Evolutionary conservation across 1,284 basidiomycete species (phyloP).

Genomic region (Ustilago hordei): DNA sequence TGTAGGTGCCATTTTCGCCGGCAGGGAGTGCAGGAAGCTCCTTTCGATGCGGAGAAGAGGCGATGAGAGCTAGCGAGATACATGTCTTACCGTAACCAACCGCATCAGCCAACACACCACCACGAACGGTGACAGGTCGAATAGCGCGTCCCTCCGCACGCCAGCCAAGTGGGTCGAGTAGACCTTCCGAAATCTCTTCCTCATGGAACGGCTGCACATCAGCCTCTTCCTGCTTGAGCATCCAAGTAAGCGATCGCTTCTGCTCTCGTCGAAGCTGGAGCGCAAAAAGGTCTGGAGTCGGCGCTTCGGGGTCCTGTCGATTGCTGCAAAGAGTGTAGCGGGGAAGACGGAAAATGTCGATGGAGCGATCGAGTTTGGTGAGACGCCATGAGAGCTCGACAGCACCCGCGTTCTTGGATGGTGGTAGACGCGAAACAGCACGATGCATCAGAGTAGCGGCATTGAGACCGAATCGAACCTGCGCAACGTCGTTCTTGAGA

Average conservation of each 20-base stretch:
- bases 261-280: constrained; percentile 81
- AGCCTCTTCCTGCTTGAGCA: constrained; percentile 81
- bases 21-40: constrained; percentile 72
- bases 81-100: constrained; percentile 98
- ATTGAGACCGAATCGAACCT: constrained; percentile 87
- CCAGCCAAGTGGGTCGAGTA: constrained; percentile 87
- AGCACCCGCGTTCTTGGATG: constrained; percentile 64
- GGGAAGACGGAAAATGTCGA: constrained; percentile 69
- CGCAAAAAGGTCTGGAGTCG: constrained; percentile 81
- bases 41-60: constrained; percentile 39
- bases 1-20: constrained; percentile 77
- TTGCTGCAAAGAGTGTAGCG: constrained; percentile 82
- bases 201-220: constrained; percentile 79
- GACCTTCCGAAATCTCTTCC: constrained; percentile 92
- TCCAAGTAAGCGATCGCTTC: constrained; percentile 90
- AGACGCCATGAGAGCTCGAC: constrained; percentile 80
- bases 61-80: constrained; percentile 83
- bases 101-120: constrained; percentile 93
- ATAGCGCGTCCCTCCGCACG: constrained; percentile 90
- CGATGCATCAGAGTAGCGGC: constrained; percentile 87
- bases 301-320: constrained; percentile 79
- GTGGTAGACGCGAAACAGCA: constrained; percentile 83
- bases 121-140: constrained; percentile 80
- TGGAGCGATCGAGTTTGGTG: constrained; percentile 80
- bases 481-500: constrained; percentile 76